phyloP scores from a whole-genome alignment of 495 filamentous ascomycete genomes.

The Xylaria sp. region DNA sequence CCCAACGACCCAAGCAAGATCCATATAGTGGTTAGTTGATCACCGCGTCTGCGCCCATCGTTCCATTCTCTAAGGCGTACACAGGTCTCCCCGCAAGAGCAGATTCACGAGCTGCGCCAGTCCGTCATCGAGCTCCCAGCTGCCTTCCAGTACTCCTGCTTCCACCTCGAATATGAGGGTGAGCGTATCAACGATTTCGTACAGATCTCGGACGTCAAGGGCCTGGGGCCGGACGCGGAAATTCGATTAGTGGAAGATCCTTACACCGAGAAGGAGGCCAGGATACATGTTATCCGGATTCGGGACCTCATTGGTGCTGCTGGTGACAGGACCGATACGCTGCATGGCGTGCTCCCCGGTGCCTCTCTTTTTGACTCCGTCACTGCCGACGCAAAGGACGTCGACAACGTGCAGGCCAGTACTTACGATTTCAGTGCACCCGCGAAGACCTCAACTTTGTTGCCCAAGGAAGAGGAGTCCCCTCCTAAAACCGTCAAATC shows the following conservation, averaged over 20 bases:
- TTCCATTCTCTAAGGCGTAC: slow-evolving; percentile 36
- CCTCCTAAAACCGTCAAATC: slow-evolving; percentile 88
- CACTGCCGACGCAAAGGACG: slow-evolving; percentile 52
- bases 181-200: slow-evolving; percentile 92
- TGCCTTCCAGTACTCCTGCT: slow-evolving; percentile 97
- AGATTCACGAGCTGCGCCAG: slow-evolving; percentile 96
- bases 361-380: slow-evolving; percentile 85
- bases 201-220: slow-evolving; percentile 90
- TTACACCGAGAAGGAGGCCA: slow-evolving; percentile 98
- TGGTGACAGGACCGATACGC: slow-evolving; percentile 82
- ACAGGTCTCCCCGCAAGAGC: slow-evolving; percentile 90
- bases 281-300: slow-evolving; percentile 89
- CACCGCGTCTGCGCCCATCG: slow-evolving; percentile 27
- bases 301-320: slow-evolving; percentile 92
- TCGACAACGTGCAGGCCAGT: slow-evolving; percentile 61
- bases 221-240: slow-evolving; percentile 73
- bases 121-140: slow-evolving; percentile 93
- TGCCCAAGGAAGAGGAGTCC: slow-evolving; percentile 67
- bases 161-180: slow-evolving; percentile 90
- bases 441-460: slow-evolving; percentile 70
- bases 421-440: slow-evolving; percentile 78
- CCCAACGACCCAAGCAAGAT: slow-evolving; percentile 81
- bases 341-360: slow-evolving; percentile 89
- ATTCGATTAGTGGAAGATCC: slow-evolving; percentile 89
- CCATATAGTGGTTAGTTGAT: slow-evolving; percentile 75